Percentiles rank a stretch among this genome's conserved stretches.
These are phyloP conservation scores for Cercospora sp. DNA, from an alignment of 2,329 filamentous ascomycete species.

Conservation along the genomic window DNA sequence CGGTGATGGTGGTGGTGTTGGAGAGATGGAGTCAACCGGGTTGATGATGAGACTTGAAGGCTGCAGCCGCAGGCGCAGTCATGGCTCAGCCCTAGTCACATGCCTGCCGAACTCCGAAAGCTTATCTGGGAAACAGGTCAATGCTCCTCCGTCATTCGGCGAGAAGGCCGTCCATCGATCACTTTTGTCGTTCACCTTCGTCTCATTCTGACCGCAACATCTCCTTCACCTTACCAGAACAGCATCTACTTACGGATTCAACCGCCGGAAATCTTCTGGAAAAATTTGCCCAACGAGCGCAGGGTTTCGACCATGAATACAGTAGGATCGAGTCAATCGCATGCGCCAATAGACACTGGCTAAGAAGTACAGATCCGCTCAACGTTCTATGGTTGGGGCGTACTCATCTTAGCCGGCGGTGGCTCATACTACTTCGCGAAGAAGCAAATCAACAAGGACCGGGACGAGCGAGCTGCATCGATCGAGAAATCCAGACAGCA, in stretches of 20 bases:
- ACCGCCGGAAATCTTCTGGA: background rate
- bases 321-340: background rate
- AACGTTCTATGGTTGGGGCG: slow-evolving; percentile 79
- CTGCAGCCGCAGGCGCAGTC: background rate
- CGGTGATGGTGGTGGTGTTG: background rate
- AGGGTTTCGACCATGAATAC: slow-evolving; percentile 3
- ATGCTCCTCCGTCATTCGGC: slow-evolving; percentile 7
- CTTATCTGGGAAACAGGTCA: background rate
- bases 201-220: background rate
- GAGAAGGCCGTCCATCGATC: slow-evolving; percentile 3
- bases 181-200: background rate
- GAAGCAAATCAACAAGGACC: slow-evolving; percentile 87
- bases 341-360: background rate
- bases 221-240: background rate
- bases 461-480: slow-evolving; percentile 69
- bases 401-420: slow-evolving; percentile 82
- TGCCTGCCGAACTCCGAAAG: slow-evolving; percentile 6
- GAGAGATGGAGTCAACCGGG: background rate
- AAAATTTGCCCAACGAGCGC: background rate
- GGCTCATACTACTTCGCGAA: slow-evolving; percentile 97
- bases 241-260: background rate
- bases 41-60: slow-evolving; percentile 4
- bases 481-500: slow-evolving; percentile 59
- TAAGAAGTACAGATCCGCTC: slow-evolving; percentile 29
- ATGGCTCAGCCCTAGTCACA: background rate